Conservation (phyloP, 352 stramenopile genomes). For the Salisapilia sapeloensis region DNA sequence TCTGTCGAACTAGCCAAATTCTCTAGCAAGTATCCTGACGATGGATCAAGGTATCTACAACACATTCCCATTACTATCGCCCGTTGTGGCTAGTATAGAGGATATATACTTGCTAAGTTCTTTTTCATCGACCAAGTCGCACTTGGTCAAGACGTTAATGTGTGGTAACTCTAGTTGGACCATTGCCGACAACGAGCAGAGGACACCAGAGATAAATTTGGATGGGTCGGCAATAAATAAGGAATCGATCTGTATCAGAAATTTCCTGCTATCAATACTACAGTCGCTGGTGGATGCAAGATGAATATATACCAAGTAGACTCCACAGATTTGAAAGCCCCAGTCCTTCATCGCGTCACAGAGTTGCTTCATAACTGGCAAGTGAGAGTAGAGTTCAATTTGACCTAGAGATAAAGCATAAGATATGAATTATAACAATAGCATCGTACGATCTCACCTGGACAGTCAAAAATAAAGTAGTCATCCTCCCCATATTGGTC, state of each 20-base stretch:
- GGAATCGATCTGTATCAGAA: slow-evolving; percentile 69
- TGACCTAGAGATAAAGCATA: slow-evolving; percentile 27
- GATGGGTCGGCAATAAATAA: slow-evolving; percentile 91
- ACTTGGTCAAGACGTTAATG: slow-evolving; percentile 88
- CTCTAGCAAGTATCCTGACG: slow-evolving; percentile 66
- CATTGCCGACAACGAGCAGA: slow-evolving; percentile 96
- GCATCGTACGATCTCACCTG: slow-evolving; percentile 59
- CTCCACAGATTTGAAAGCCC: slow-evolving; percentile 79
- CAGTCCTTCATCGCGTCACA: slow-evolving; percentile 70
- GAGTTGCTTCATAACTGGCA: slow-evolving; percentile 84
- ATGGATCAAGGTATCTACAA: slow-evolving; percentile 56
- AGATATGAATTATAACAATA: background rate
- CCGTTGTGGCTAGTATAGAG: background rate
- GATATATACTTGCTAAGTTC: slow-evolving; percentile 63
- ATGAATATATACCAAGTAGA: slow-evolving; percentile 62
- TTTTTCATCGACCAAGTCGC: slow-evolving; percentile 80
- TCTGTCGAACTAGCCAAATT: slow-evolving; percentile 66
- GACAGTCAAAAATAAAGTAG: slow-evolving; percentile 99
- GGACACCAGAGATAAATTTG: slow-evolving; percentile 96
- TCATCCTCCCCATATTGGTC: slow-evolving; percentile 83
- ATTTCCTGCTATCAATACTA: too few relatives aligned
- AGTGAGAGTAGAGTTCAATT: slow-evolving; percentile 84
- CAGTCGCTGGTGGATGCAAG: background rate
- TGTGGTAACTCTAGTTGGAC: slow-evolving; percentile 95
- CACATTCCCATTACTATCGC: background rate